These are phyloP conservation scores for Cytospora chrysosperma DNA, from an alignment of 2,329 filamentous ascomycete genomes.

Conservation along the genomic window DNA sequence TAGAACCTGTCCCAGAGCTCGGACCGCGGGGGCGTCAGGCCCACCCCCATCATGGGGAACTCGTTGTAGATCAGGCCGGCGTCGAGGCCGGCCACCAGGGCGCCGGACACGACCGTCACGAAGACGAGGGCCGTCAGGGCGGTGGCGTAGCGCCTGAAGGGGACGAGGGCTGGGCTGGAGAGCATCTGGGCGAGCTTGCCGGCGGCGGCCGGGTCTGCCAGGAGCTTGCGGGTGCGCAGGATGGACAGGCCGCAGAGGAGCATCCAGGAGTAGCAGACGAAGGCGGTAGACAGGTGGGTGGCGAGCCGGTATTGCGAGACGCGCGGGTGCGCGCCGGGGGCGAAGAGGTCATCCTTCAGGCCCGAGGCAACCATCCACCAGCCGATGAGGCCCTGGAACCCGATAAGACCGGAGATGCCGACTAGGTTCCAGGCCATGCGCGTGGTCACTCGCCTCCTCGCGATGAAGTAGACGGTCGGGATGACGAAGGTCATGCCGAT, in stretches of 20 bases:
- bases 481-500: conserved; percentile 88
- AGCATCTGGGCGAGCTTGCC: conserved; percentile 61
- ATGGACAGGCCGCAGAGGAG: conserved; percentile 83
- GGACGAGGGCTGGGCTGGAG: conserved; percentile 62
- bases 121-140: conserved; percentile 77
- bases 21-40: conserved; percentile 73
- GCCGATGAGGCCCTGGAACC: conserved; percentile 90
- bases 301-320: conserved; percentile 94
- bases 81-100: conserved; percentile 89
- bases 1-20: conserved; percentile 89
- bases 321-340: conserved; percentile 82
- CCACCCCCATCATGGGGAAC: conserved; percentile 91
- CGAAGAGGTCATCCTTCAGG: conserved; percentile 92
- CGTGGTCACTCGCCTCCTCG: conserved; percentile 71
- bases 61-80: conserved; percentile 98
- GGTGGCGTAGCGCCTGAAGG: conserved; percentile 72
- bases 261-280: conserved; percentile 93
- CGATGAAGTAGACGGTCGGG: conserved; percentile 85
- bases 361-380: conserved; percentile 99
- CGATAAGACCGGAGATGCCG: conserved; percentile 86
- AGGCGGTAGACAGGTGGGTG: conserved; percentile 85
- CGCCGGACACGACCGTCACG: conserved; percentile 88
- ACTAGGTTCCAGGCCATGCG: conserved; percentile 75
- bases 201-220: conserved; percentile 65
- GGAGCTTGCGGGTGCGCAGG: conserved; percentile 71